A percentile compares a stretch with the other conserved stretches of the same genome.
Conservation (phyloP, 192 early-diverging fungal genomes). For the Coemansia sp. region DNA sequence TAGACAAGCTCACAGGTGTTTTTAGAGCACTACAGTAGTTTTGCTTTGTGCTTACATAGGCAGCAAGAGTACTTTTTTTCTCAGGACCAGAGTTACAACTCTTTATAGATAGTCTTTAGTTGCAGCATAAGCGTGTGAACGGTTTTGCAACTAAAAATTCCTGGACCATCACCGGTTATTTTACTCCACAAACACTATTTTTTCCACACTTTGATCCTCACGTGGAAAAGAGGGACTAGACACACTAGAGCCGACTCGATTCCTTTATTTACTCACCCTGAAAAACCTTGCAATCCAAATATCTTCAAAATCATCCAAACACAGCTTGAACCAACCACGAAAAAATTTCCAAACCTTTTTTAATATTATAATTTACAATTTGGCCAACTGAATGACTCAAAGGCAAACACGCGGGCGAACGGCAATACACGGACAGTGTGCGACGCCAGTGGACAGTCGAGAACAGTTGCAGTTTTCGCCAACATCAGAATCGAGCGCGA, state of each 20-base stretch:
- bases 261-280: conserved; percentile 4
- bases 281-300: conserved; percentile 1
- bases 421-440: background rate
- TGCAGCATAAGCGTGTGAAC: background rate
- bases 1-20: background rate
- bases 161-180: background rate
- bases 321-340: background rate
- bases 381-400: conserved; percentile 5
- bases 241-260: conserved; percentile 1
- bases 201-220: background rate
- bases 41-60: background rate
- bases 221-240: background rate
- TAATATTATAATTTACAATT: background rate
- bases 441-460: conserved; percentile 2
- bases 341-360: background rate
- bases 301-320: conserved; percentile 1
- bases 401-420: background rate
- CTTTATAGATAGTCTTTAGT: background rate
- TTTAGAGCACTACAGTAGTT: background rate
- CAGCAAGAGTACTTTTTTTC: background rate
- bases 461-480: conserved; percentile 6
- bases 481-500: conserved; percentile 9
- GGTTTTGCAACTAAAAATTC: background rate
- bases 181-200: background rate
- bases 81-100: background rate